Base-by-base conservation (phyloP, 2,329 filamentous ascomycete species). In the Lojkania enalia region DNA sequence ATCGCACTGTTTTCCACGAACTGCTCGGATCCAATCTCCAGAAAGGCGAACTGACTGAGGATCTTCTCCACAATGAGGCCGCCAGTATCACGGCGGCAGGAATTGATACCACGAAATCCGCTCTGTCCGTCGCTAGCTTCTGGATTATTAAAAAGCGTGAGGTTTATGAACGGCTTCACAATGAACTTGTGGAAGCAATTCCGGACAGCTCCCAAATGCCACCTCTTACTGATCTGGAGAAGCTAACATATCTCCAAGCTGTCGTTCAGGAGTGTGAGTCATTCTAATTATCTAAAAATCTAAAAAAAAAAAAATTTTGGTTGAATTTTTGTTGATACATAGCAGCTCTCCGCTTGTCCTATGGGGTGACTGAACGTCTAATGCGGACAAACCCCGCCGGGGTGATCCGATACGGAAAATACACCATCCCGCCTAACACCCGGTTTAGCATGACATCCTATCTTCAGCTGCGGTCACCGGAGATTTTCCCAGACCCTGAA, bases 401-500 rank as follows among this genome's bases (percentile, higher is more conserved):
- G 25, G 9, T n/a, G 9, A 27, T 27, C n/a, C 7, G 7, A 27
- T 27, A 9, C 25, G n/a, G n/a, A 27, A n/a, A 27, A 7, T 9
- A 9, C 25, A 27, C n/a, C n/a, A 27, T 27, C 25, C 25, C 25
- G n/a, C 9, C 25, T n/a, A n/a, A 16, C 16, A 16, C 30, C 15
- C 9, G 6, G 9, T 33, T 33, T 16, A 33, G 30, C 30, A 33
- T 33, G 30, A 33, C 30, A 6, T 11, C 30, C 9, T 33, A 33
- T n/a, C 30, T 33, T 7, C 30, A 33, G 9, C 15, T 16, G 6
- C 30, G 15, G 9, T 33, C 9, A 16, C 30, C 30, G 7, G 30
- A 11, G 15, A 49, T 64, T 13, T 60, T 55, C 21, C 40, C 42
- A 2, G 21, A 47, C 1, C 42, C 48, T 2, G 6, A 19, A 1